Evolutionary conservation across 225 moss, liverwort and hornwort genomes (phyloP).

Genomic region (Physcomitrellopsis africana): DNA sequence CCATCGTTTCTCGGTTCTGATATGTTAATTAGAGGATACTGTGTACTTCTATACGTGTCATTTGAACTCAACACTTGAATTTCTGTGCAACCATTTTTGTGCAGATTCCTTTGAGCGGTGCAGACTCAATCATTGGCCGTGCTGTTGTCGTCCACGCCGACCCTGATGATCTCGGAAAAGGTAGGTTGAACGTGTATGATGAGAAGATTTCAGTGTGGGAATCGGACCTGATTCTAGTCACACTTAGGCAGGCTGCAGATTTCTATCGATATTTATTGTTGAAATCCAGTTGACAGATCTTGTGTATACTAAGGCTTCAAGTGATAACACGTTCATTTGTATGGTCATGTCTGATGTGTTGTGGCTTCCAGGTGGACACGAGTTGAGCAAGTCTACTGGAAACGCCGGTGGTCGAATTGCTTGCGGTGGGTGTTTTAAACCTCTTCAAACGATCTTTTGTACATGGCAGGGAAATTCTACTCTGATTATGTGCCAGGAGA

Average conservation of each 20-base stretch:
- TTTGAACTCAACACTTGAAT: not conserved
- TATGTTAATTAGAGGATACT: not conserved
- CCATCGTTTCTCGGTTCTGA: no score
- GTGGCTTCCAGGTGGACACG: slow-evolving; percentile 55
- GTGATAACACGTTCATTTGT: not conserved
- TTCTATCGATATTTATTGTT: not conserved
- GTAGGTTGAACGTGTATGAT: slow-evolving; percentile 16
- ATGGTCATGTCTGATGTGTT: no score
- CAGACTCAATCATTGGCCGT: slow-evolving; percentile 59
- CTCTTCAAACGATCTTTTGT: not conserved
- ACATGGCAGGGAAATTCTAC: not conserved
- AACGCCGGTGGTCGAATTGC: slow-evolving; percentile 71
- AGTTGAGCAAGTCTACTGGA: slow-evolving; percentile 74
- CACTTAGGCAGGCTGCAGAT: not conserved
- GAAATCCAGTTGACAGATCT: not conserved
- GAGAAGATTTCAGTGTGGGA: not conserved
- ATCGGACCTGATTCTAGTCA: not conserved
- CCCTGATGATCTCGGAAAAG: slow-evolving; percentile 68
- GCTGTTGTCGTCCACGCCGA: slow-evolving; percentile 69
- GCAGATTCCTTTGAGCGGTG: slow-evolving; percentile 59
- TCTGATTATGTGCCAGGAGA: not conserved
- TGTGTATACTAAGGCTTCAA: not conserved
- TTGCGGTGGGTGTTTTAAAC: slow-evolving; percentile 49
- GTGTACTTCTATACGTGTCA: not conserved
- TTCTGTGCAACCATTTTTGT: not conserved